Evolutionary conservation across 352 stramenopile genomes (phyloP), one percentile per base, ranked within the genome.

Genomic region (Halophytophthora batemanensis): DNA sequence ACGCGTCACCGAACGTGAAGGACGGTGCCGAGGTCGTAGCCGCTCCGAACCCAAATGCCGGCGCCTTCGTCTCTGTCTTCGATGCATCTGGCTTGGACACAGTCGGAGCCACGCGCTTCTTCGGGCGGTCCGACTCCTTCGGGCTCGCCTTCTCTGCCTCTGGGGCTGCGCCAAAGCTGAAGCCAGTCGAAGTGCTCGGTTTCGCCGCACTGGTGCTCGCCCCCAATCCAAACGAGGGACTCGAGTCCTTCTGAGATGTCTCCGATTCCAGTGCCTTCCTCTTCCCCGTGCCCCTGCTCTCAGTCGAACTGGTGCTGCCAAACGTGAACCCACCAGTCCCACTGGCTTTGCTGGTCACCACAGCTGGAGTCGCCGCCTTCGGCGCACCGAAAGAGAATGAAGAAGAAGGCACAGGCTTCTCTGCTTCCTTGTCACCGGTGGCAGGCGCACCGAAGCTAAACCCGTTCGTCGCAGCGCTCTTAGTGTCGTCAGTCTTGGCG

Each of bases 351-450:
- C 17, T 57, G 0, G 39, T 45, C 49, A 39, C 33, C 31, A 34
- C 11, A 38, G 5, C 29, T 11, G 48, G 19, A 12, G 48, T 29
- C 8, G 49, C 55, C 2, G 55, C 23, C 31, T 45, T 48, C 28
- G 51, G 4, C 2, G 54, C 52, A 17, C 60, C 59, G 64, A 74
- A 71, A 13, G 64, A 63, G 15, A 75, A 74, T 10, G 70, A 65
- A 17, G 68, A 42, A 17, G 51, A 21, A 25, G 48, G 12, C 19
- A 33, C 33, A 52, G 22, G 6, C 45, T 53, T 49, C 15, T 29
- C 40, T 31, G 23, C 14, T n/a, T 46, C 28, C 40, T 54, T 63
- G 6, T 54, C 35, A 2, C 43, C 46, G 14, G 54, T 14, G 21
- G 37, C 17, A 47, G 45, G 19, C 1, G 50, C 54, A 17, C 53